Conservation (phyloP, 495 filamentous ascomycete genomes). For the Venustampulla echinocandica region DNA sequence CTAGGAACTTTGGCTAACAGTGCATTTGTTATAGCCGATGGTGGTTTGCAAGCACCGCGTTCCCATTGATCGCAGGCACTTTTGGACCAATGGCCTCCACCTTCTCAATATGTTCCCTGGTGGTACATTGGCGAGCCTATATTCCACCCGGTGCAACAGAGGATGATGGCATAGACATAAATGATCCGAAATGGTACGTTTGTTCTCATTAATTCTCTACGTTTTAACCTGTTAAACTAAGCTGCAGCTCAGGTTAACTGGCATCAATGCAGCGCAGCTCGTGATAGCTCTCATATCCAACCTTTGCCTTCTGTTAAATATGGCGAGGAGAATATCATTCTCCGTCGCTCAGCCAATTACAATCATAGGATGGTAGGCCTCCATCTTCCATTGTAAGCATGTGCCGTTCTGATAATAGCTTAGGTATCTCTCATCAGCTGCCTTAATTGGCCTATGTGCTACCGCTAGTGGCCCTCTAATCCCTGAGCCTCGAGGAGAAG, state of each 20-base stretch:
- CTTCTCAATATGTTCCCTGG: slow-evolving; percentile 72
- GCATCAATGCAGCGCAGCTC: slow-evolving; percentile 68
- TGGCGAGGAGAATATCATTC: slow-evolving; percentile 72
- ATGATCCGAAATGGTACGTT: slow-evolving; percentile 61
- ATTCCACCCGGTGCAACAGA: slow-evolving; percentile 19
- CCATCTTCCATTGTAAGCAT: background rate
- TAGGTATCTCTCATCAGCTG: slow-evolving; percentile 55
- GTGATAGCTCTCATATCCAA: slow-evolving; percentile 64
- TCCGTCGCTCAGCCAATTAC: slow-evolving; percentile 66
- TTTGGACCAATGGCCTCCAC: slow-evolving; percentile 72
- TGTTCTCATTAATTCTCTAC: no score
- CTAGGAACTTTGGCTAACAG: background rate
- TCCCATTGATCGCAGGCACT: slow-evolving; percentile 40
- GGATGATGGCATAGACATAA: slow-evolving; percentile 31
- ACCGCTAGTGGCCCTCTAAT: slow-evolving; percentile 44
- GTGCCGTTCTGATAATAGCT: background rate
- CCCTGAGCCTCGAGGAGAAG: slow-evolving; percentile 31
- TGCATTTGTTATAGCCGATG: slow-evolving; percentile 42
- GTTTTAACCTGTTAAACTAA: no score
- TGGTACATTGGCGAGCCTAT: slow-evolving; percentile 62
- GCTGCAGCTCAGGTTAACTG: slow-evolving; percentile 52
- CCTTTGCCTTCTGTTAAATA: slow-evolving; percentile 68
- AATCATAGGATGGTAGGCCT: slow-evolving; percentile 41
- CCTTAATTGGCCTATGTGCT: slow-evolving; percentile 50
- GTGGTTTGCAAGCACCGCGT: slow-evolving; percentile 81